phyloP scores from a whole-genome alignment of 2,329 filamentous ascomycete species.

The Phyllosticta paracitricarpa region DNA sequence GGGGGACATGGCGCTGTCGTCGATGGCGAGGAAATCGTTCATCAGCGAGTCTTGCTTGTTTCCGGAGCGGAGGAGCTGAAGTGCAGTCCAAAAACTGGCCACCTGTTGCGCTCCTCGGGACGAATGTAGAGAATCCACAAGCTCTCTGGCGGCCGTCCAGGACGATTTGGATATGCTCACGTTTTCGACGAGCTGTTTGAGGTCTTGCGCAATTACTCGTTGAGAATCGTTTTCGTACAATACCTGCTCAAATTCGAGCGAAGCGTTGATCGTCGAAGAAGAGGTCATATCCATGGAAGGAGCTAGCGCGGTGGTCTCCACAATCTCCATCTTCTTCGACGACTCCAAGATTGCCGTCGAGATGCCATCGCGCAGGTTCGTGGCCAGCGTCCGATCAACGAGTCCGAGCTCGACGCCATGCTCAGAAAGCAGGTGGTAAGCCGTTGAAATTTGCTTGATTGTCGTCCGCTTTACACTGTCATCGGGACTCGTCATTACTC shows the following conservation, averaged over 20 bases:
- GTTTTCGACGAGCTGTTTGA: constrained; percentile 51
- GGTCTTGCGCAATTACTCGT: constrained; percentile 49
- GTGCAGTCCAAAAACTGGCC: constrained; percentile 70
- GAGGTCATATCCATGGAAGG: neutral
- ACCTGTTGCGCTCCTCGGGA: constrained; percentile 50
- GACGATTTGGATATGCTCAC: constrained; percentile 36
- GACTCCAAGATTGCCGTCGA: constrained; percentile 34
- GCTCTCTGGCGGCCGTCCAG: constrained; percentile 48
- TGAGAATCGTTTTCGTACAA: constrained; percentile 53
- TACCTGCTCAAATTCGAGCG: constrained; percentile 47
- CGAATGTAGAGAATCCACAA: constrained; percentile 54
- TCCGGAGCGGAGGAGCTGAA: constrained; percentile 57
- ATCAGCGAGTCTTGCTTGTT: constrained; percentile 44
- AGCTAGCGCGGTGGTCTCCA: neutral
- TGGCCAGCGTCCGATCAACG: constrained; percentile 56
- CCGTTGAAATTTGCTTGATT: constrained; percentile 66
- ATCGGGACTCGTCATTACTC: constrained; percentile 75
- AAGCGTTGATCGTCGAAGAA: constrained; percentile 1
- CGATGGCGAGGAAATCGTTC: constrained; percentile 56
- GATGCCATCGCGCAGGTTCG: constrained; percentile 66
- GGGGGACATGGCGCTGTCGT: constrained; percentile 16
- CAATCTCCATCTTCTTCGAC: constrained; percentile 3
- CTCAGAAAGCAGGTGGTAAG: constrained; percentile 55
- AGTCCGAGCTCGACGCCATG: constrained; percentile 56
- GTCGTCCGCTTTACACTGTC: constrained; percentile 64